These are phyloP conservation scores for Ambrosiella beaveri DNA, from an alignment of 2,329 filamentous ascomycete species.

Conservation along the genomic window DNA sequence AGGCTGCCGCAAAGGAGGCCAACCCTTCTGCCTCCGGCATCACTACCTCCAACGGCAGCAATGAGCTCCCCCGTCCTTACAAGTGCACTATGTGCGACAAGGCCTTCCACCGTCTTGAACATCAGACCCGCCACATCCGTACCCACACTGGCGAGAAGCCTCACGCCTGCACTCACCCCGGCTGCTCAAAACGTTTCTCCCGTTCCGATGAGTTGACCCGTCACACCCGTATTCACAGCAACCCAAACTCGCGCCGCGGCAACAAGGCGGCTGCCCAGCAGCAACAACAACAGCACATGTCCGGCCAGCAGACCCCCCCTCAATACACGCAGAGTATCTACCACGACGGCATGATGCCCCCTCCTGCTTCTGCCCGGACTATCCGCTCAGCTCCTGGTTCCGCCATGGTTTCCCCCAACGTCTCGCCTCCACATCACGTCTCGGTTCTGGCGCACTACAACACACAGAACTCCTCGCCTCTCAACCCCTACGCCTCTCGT, in stretches of 20 bases:
- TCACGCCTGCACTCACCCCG: conserved; percentile 85
- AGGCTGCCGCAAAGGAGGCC: conserved; percentile 20
- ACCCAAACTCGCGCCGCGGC: conserved; percentile 85
- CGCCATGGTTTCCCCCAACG: conserved; percentile 78
- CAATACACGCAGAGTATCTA: conserved; percentile 98
- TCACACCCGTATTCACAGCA: conserved; percentile 97
- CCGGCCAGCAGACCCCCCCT: conserved; percentile 13
- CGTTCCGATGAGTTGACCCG: conserved; percentile 91
- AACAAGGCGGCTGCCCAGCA: conserved; percentile 56
- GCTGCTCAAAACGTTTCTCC: conserved; percentile 94
- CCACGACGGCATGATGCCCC: conserved; percentile 56
- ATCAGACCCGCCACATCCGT: conserved; percentile 79
- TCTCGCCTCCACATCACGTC: conserved; percentile 85
- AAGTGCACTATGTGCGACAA: conserved; percentile 97
- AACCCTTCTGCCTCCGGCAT: conserved; percentile 26
- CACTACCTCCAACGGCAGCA: conserved; percentile 17
- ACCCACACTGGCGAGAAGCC: conserved; percentile 98
- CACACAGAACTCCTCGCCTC: not conserved
- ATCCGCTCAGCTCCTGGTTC: conserved; percentile 81
- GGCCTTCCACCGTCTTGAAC: conserved; percentile 94
- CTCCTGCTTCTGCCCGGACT: conserved; percentile 52
- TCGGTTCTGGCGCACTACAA: conserved; percentile 41
- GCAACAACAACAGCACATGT: conserved; percentile 59
- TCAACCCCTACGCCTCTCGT: conserved; percentile 28
- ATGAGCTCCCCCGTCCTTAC: conserved; percentile 84